Conservation (phyloP, 2,329 filamentous ascomycete species). For the Byssothecium circinans region DNA sequence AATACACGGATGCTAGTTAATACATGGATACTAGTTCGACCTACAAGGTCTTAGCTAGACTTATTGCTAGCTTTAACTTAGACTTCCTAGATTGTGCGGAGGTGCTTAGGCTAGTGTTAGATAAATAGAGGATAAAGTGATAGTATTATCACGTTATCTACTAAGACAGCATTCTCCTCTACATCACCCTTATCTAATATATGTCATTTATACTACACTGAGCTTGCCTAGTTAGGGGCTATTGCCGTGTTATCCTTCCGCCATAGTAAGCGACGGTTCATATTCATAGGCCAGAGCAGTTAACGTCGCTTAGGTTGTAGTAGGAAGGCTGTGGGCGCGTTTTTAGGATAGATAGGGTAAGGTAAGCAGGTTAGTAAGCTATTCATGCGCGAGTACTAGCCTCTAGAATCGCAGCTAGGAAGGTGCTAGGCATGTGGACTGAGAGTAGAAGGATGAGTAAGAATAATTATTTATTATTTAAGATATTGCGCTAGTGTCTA, state of each 20-base stretch:
- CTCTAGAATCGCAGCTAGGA: conserved; percentile 6
- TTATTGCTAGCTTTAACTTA: conserved; percentile 5
- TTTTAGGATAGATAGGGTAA: conserved; percentile 7
- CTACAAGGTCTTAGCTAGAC: conserved; percentile 8
- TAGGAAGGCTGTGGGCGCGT: conserved; percentile 2
- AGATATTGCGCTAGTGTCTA: not conserved
- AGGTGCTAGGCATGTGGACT: conserved; percentile 2
- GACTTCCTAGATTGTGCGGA: conserved; percentile 3
- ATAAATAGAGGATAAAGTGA: conserved; percentile 3
- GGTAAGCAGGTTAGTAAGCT: conserved; percentile 1
- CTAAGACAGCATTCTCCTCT: conserved; percentile 10
- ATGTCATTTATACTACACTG: conserved; percentile 7
- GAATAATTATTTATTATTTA: not conserved
- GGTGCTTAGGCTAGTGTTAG: conserved; percentile 3
- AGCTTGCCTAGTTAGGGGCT: conserved; percentile 7
- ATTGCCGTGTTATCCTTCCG: conserved; percentile 5
- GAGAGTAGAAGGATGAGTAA: conserved; percentile 1
- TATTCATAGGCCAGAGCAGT: conserved; percentile 8
- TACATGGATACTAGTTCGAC: conserved; percentile 6
- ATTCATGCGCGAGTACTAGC: conserved; percentile 4
- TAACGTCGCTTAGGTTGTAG: conserved; percentile 7
- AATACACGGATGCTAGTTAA: conserved; percentile 7
- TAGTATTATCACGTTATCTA: conserved; percentile 3
- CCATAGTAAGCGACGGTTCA: conserved; percentile 8
- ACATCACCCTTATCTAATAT: conserved; percentile 8